Percentiles rank a stretch among this genome's conserved stretches.
Conservation (phyloP, 164 flowering plant species). For the Warburgia ugandensis region DNA sequence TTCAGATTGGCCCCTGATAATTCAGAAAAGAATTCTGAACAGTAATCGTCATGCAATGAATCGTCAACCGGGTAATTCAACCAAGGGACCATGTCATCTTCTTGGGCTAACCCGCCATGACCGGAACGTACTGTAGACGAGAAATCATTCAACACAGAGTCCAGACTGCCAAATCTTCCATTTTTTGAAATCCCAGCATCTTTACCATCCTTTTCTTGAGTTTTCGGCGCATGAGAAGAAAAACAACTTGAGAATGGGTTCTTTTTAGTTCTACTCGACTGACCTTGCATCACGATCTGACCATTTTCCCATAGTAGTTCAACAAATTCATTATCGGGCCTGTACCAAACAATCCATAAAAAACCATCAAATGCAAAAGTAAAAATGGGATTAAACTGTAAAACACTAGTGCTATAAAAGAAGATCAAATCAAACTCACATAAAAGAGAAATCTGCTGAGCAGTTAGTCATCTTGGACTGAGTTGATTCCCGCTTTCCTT, state of each 20-base stretch:
- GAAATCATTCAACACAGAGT: slow-evolving; percentile 33
- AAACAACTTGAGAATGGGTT: slow-evolving; percentile 13
- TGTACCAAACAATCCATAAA: slow-evolving; percentile 23
- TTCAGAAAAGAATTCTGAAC: slow-evolving; percentile 59
- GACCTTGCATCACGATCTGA: slow-evolving; percentile 68
- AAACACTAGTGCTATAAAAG: too few relatives aligned
- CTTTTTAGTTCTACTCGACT: slow-evolving; percentile 46
- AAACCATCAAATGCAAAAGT: slow-evolving; percentile 7
- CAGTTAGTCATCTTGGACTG: slow-evolving; percentile 31
- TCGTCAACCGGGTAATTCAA: slow-evolving; percentile 50
- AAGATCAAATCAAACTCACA: slow-evolving; percentile 28
- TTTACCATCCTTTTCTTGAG: slow-evolving; percentile 27
- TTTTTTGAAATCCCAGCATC: slow-evolving; percentile 23
- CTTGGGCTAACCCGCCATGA: slow-evolving; percentile 39
- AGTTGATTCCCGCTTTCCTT: slow-evolving; percentile 39
- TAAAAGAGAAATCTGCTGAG: slow-evolving; percentile 33
- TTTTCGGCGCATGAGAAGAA: slow-evolving; percentile 4
- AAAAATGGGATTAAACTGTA: background rate
- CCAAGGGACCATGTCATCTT: slow-evolving; percentile 73
- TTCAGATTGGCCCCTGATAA: slow-evolving; percentile 46
- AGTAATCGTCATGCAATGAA: slow-evolving; percentile 34
- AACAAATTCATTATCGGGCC: slow-evolving; percentile 47
- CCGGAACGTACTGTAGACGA: slow-evolving; percentile 20
- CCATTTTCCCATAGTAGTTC: slow-evolving; percentile 92
- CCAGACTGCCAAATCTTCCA: slow-evolving; percentile 30